These are phyloP conservation scores for Podaxis sp. DNA, from an alignment of 768 basidiomycete genomes.

Conservation along the genomic window DNA sequence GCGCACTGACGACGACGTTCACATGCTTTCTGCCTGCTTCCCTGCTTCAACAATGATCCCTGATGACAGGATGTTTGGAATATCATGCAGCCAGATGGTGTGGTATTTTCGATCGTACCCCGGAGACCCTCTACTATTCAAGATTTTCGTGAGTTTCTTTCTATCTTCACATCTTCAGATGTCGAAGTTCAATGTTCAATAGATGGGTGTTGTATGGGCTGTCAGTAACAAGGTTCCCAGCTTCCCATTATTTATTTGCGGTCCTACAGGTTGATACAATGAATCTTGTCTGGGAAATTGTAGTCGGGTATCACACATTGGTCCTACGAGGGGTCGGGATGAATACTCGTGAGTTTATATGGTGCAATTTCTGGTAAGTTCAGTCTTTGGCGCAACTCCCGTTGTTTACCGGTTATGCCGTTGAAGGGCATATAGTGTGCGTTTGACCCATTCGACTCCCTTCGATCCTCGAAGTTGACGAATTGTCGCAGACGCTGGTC, in stretches of 20 bases:
- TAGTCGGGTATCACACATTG: too few relatives aligned
- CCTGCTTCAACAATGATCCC: too few relatives aligned
- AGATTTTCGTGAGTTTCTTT: not conserved
- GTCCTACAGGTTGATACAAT: too few relatives aligned
- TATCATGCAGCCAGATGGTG: slow-evolving; percentile 1
- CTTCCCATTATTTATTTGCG: too few relatives aligned
- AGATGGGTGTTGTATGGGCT: too few relatives aligned
- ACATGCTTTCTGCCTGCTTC: not conserved
- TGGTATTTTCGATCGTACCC: slow-evolving; percentile 11
- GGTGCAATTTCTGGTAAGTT: too few relatives aligned
- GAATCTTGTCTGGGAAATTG: too few relatives aligned
- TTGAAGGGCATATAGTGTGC: not conserved
- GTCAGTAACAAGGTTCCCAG: too few relatives aligned
- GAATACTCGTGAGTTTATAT: too few relatives aligned
- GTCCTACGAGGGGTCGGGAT: too few relatives aligned
- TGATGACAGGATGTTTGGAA: not conserved
- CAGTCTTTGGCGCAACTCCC: too few relatives aligned
- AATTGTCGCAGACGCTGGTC: not conserved
- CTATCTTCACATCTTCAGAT: not conserved
- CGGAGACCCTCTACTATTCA: not conserved
- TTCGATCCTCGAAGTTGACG: not conserved
- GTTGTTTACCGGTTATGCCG: not conserved
- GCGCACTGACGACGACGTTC: not conserved
- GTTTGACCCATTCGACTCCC: not conserved
- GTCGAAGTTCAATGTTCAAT: too few relatives aligned